Evolutionary conservation across 306 rosid genomes (phyloP).

Genomic region (Spatholobus suberectus): DNA sequence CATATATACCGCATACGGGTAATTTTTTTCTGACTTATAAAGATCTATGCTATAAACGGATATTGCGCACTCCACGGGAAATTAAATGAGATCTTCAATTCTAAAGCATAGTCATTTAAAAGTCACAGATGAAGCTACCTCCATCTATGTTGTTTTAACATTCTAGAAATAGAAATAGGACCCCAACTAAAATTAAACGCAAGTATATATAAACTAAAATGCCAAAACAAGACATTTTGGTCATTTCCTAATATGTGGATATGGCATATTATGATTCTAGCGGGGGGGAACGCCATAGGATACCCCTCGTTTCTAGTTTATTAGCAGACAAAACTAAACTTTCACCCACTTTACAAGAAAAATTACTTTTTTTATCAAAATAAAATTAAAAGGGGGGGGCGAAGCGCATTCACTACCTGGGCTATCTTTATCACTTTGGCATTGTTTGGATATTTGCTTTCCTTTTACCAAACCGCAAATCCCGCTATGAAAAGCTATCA

Average conservation of each 20-base stretch:
- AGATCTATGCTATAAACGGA: not conserved
- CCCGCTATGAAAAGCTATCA: slow-evolving; percentile 7
- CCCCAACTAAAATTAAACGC: not conserved
- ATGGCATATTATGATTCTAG: slow-evolving; percentile 6
- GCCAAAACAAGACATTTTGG: slow-evolving; percentile 1
- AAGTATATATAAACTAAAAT: not conserved
- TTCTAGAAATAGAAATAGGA: not conserved
- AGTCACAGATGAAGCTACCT: slow-evolving; percentile 19
- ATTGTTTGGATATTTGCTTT: not conserved
- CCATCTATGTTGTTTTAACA: not conserved
- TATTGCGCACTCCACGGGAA: not conserved
- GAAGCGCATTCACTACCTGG: not conserved
- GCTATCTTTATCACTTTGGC: not conserved
- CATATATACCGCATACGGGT: too few relatives aligned
- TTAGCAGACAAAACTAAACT: slow-evolving; percentile 48
- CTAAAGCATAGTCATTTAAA: not conserved
- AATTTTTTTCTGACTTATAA: too few relatives aligned
- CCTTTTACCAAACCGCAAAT: slow-evolving; percentile 24
- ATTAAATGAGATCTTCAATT: slow-evolving; percentile 14
- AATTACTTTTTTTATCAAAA: not conserved
- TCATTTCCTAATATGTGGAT: not conserved
- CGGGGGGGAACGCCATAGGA: slow-evolving; percentile 29
- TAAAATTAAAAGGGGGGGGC: not conserved
- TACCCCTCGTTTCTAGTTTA: slow-evolving; percentile 24
- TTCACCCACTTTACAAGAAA: slow-evolving; percentile 46